These are phyloP conservation scores for Pseudogymnoascus destructans DNA, from an alignment of 2,329 filamentous ascomycete genomes.

Conservation along the genomic window DNA sequence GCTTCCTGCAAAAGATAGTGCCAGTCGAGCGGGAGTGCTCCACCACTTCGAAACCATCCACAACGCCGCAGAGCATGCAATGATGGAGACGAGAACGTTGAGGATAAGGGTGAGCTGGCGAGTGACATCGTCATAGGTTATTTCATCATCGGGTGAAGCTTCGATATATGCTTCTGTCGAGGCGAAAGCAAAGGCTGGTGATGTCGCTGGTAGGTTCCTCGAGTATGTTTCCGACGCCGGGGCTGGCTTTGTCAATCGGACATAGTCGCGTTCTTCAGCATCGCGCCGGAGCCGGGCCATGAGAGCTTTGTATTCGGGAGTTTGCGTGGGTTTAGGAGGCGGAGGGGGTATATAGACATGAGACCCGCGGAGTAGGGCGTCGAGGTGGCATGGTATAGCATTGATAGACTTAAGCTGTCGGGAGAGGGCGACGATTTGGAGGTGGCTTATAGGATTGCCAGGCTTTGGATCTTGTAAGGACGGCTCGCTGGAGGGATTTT, in stretches of 20 bases:
- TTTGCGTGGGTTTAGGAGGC: constrained; percentile 56
- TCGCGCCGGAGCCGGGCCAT: constrained; percentile 76
- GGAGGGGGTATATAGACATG: constrained; percentile 67
- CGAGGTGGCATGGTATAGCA: constrained; percentile 39
- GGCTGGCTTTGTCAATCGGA: constrained; percentile 59
- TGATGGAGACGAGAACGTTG: constrained; percentile 78
- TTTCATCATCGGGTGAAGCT: constrained; percentile 42
- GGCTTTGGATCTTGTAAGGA: constrained; percentile 31
- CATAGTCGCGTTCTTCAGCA: constrained; percentile 71
- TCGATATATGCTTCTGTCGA: constrained; percentile 33
- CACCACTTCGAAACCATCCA: constrained; percentile 71
- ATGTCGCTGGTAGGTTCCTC: constrained; percentile 42
- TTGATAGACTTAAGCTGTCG: constrained; percentile 33
- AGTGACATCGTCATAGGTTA: constrained; percentile 61
- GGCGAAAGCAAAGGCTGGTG: constrained; percentile 41
- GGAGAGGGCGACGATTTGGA: constrained; percentile 52
- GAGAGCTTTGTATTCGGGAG: constrained; percentile 69
- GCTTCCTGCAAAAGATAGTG: constrained; percentile 57
- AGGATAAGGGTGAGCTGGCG: constrained; percentile 74
- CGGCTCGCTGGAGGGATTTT: constrained; percentile 29
- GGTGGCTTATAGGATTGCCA: constrained; percentile 59
- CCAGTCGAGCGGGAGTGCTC: constrained; percentile 56
- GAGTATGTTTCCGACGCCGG: constrained; percentile 43
- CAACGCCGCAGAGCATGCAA: constrained; percentile 63
- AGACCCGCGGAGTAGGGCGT: constrained; percentile 58